phyloP scores from a whole-genome alignment of 805 yeast species.

The Clavispora carvajalis region DNA sequence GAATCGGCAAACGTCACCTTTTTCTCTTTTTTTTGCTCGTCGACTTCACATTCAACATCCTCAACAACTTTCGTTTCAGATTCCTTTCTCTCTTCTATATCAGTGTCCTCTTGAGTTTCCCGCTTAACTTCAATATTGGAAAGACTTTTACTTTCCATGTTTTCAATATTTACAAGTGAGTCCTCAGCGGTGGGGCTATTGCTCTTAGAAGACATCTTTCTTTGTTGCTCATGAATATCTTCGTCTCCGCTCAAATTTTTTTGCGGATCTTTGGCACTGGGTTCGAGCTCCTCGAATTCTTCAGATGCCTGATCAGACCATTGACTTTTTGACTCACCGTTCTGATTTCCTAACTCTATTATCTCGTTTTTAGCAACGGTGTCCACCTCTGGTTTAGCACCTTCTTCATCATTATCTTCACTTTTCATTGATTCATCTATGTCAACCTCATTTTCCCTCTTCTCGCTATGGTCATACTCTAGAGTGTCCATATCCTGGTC shows the following conservation, averaged over 20 bases:
- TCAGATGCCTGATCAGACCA: background rate
- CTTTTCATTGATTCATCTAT: conserved; percentile 3
- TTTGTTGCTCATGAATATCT: no score
- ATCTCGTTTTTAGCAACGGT: conserved; percentile 2
- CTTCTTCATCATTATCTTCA: conserved; percentile 5
- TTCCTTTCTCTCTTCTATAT: background rate
- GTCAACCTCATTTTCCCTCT: conserved; percentile 2
- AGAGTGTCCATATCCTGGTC: background rate
- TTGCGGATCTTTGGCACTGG: no score
- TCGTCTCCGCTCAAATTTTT: no score
- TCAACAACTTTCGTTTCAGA: conserved; percentile 1
- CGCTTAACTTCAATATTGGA: background rate
- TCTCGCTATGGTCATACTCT: conserved; percentile 1
- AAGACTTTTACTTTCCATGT: background rate
- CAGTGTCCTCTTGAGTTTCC: background rate
- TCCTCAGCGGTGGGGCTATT: no score
- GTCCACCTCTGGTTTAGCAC: background rate
- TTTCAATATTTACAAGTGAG: no score
- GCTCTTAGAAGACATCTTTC: no score
- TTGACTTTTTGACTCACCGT: conserved; percentile 4
- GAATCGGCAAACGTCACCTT: conserved; percentile 22
- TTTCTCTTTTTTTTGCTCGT: conserved; percentile 7
- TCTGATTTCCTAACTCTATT: conserved; percentile 3
- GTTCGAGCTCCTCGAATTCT: background rate
- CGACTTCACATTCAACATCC: conserved; percentile 4